phyloP scores from a whole-genome alignment of 2,329 filamentous ascomycete species.

The Trichoderma polysporum region DNA sequence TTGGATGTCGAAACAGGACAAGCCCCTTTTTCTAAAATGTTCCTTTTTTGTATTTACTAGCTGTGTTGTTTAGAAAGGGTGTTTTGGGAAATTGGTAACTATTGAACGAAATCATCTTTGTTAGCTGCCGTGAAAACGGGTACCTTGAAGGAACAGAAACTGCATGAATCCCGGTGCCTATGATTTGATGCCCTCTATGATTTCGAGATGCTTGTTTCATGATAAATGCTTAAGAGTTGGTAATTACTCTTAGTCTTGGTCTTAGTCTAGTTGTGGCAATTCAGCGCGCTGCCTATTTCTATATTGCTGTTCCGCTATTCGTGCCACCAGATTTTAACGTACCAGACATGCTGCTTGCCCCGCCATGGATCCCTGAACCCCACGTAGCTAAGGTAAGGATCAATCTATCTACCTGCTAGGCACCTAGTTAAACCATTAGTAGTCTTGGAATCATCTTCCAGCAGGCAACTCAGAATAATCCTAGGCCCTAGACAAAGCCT shows the following conservation, averaged over 20 bases:
- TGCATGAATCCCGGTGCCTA: not conserved
- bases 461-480: not conserved
- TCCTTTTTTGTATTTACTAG: slow-evolving; percentile 1
- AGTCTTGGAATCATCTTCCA: not conserved
- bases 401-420: slow-evolving; percentile 4
- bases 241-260: not conserved
- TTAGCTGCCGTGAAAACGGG: not conserved
- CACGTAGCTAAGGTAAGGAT: slow-evolving; percentile 2
- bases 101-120: not conserved
- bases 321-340: too few relatives aligned
- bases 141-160: not conserved
- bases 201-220: not conserved
- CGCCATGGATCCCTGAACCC: slow-evolving; percentile 7
- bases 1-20: slow-evolving; percentile 20
- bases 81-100: not conserved
- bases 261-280: too few relatives aligned
- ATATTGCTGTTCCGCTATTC: not conserved
- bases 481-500: not conserved
- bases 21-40: not conserved
- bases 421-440: not conserved
- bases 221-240: not conserved
- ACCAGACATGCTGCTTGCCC: not conserved
- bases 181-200: not conserved
- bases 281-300: not conserved
- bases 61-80: slow-evolving; percentile 12